A percentile compares a stretch with the other conserved stretches of the same genome.
phyloP scores from a whole-genome alignment of 2,329 filamentous ascomycete species.

The Magnaporthiopsis rhizophila region DNA sequence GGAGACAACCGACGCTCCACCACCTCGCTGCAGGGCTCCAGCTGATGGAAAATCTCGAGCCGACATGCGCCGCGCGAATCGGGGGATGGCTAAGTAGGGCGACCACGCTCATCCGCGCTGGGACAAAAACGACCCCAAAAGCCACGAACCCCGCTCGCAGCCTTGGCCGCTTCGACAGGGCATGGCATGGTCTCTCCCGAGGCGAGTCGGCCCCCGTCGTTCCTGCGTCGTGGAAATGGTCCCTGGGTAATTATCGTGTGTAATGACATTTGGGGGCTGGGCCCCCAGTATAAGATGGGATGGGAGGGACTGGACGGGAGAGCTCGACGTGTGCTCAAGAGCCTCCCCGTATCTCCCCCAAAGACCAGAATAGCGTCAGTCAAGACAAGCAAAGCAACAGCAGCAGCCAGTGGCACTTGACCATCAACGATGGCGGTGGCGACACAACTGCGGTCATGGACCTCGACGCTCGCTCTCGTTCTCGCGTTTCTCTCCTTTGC shows the following conservation, averaged over 20 bases:
- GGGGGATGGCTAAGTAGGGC: background rate
- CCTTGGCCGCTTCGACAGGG: background rate
- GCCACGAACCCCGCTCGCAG: background rate
- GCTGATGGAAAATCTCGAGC: background rate
- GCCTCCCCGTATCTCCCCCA: too few relatives aligned
- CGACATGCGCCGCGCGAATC: background rate
- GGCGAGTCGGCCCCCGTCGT: background rate
- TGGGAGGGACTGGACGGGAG: background rate
- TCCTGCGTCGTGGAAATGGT: background rate
- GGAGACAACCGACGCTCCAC: background rate
- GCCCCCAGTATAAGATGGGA: background rate
- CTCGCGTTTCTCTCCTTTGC: constrained; percentile 6
- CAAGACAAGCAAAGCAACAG: background rate
- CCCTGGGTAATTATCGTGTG: background rate
- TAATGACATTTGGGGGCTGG: background rate
- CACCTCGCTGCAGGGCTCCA: background rate
- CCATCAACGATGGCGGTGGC: background rate
- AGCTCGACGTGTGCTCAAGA: background rate
- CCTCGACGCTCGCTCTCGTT: constrained; percentile 1
- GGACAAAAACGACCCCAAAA: background rate
- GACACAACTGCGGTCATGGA: background rate
- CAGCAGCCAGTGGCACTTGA: background rate
- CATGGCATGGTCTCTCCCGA: background rate
- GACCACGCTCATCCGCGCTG: background rate
- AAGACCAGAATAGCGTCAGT: background rate